Evolutionary conservation across 108 stramenopile genomes (phyloP).

Genomic region (Skeletonema grethae): DNA sequence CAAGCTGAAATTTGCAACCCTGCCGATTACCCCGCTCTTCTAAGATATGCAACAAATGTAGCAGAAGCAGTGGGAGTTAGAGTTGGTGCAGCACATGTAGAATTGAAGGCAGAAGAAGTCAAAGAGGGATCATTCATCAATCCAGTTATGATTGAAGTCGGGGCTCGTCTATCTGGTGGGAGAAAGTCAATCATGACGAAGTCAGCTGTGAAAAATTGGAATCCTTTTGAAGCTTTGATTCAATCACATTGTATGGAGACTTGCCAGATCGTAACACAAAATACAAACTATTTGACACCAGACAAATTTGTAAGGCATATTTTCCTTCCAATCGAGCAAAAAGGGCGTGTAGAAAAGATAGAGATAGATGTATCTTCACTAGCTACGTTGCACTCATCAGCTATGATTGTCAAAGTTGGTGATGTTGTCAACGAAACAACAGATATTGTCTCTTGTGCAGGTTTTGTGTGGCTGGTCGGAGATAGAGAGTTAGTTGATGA

Average conservation of each 20-base stretch:
- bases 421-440: constrained; percentile 23
- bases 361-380: constrained; percentile 20
- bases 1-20: constrained; percentile 40
- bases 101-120: constrained; percentile 28
- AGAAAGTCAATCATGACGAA: constrained; percentile 46
- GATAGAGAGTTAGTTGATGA: constrained; percentile 12
- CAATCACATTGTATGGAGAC: constrained; percentile 29
- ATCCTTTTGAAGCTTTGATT: constrained; percentile 39
- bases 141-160: constrained; percentile 48
- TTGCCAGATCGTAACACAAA: background rate
- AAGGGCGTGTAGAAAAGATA: constrained; percentile 13
- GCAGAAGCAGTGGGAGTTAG: constrained; percentile 40
- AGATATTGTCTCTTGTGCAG: constrained; percentile 30
- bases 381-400: constrained; percentile 16
- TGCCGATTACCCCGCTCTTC: constrained; percentile 6
- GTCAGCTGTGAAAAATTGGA: constrained; percentile 11
- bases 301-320: constrained; percentile 23
- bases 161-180: constrained; percentile 48
- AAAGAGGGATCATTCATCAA: background rate
- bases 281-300: constrained; percentile 6
- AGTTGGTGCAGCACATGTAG: constrained; percentile 44
- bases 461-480: constrained; percentile 43
- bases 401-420: constrained; percentile 27
- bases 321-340: constrained; percentile 34
- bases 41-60: constrained; percentile 32